Base-by-base conservation (phyloP, 805 yeast species). In the Suhomyces canberraensis region DNA sequence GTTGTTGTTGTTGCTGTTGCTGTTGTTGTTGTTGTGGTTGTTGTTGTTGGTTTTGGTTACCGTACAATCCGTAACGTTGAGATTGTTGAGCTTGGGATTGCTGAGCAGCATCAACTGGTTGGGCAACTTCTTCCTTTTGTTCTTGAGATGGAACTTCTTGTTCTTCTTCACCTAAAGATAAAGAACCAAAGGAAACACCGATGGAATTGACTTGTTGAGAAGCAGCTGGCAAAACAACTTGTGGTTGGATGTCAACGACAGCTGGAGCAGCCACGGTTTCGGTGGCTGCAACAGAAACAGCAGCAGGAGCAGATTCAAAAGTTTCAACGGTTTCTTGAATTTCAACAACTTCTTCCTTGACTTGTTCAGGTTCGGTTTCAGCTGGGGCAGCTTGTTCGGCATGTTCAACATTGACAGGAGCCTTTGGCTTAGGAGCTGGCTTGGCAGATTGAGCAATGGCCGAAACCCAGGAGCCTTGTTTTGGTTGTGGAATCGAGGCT, bases 401-500 rank as follows among this genome's bases (percentile, higher is more conserved):
- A 11, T 16, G 5, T n/a, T 9, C 16, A 25, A 25, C 27, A 25
- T 8, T 8, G 20, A 11, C 25, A 16, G 36, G 31, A 7, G 33
- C 31, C 27, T 35, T 33, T 35, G 47, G 36, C 26, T 30, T 35
- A 30, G 87, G 81, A 38, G 60, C 58, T 33, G 64, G 59, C 49
- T 65, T 66, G 16, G 16, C n/a, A 24, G 26, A 24, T 28, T 71
- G 73, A 37, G 71, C 61, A 35, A 81, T 81, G 49, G 82, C 76
- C 13, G 89, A 76, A 20, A 88, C 87, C 85, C 88, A 81, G 4
- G 87, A 70, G 51, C 69, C 66, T 46, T 66, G 57, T 11, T 71
- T 68, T 15, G 82, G 81, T 36, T 42, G 54, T 67, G 78, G 51
- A 70, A 60, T 32, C 59, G 64, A 17, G 72, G 78, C 52, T 60